Evolutionary conservation across 108 stramenopile genomes (phyloP).

Genomic region (Fistulifera pelliculosa): DNA sequence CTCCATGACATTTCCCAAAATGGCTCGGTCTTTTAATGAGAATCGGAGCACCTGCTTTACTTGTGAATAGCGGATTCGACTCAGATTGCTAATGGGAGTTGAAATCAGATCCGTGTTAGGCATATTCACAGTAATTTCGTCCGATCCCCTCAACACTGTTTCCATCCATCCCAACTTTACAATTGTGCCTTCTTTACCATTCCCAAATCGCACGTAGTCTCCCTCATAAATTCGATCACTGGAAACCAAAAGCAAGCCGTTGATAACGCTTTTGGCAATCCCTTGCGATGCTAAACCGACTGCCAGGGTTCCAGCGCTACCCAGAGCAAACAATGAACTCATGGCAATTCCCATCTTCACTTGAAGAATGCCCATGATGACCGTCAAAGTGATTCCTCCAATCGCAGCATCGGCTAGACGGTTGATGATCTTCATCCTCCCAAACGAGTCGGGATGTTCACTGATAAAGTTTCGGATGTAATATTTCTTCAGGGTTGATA

Average conservation of each 20-base stretch:
- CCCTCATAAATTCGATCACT: conserved; percentile 44
- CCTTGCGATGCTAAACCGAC: conserved; percentile 53
- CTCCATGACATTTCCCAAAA: conserved; percentile 38
- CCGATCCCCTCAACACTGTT: conserved; percentile 17
- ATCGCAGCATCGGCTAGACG: conserved; percentile 39
- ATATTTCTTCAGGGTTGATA: conserved; percentile 27
- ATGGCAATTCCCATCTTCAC: conserved; percentile 47
- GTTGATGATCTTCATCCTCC: conserved; percentile 29
- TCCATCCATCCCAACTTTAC: conserved; percentile 25
- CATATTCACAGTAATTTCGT: conserved; percentile 29
- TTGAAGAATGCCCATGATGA: conserved; percentile 39
- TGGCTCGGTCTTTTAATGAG: conserved; percentile 37
- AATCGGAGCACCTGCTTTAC: conserved; percentile 52
- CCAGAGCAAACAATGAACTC: conserved; percentile 25
- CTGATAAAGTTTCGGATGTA: conserved; percentile 18
- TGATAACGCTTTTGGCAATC: conserved; percentile 40
- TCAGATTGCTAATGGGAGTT: conserved; percentile 49
- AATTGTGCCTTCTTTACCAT: conserved; percentile 1
- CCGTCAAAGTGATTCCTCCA: conserved; percentile 15
- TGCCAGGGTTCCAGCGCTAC: conserved; percentile 24
- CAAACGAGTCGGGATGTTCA: conserved; percentile 7
- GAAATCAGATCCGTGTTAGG: conserved; percentile 34
- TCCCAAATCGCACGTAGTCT: conserved; percentile 38
- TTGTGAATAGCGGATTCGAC: conserved; percentile 40
- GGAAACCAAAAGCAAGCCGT: conserved; percentile 43